Conservation (phyloP, 441 rosid genomes). For the Populus hybrid region DNA sequence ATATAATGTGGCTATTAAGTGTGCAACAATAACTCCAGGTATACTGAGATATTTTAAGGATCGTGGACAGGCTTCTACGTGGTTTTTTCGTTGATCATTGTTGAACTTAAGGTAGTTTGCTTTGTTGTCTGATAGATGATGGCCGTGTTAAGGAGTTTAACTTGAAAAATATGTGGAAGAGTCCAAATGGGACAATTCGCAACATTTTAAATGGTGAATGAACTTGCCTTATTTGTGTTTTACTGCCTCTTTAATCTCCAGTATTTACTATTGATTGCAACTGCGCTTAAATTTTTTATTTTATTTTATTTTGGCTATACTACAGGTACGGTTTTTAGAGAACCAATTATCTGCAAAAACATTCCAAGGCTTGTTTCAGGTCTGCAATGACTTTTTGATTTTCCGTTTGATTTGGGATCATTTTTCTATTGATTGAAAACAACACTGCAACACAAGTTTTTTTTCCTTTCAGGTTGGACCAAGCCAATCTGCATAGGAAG, state of each 20-base stretch:
- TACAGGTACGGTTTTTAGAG: conserved; percentile 91
- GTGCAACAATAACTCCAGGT: conserved; percentile 98
- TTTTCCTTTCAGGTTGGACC: conserved; percentile 63
- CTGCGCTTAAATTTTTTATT: background rate
- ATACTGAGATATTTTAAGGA: background rate
- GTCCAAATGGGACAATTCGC: conserved; percentile 93
- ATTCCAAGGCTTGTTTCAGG: conserved; percentile 84
- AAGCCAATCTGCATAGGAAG: conserved; percentile 97
- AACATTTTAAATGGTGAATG: conserved; percentile 78
- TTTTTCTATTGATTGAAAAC: background rate
- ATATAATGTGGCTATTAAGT: conserved; percentile 92
- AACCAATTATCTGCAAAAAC: conserved; percentile 85
- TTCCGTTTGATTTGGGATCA: background rate
- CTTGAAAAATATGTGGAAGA: conserved; percentile 89
- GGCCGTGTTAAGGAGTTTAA: conserved; percentile 73
- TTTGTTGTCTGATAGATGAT: conserved; percentile 54
- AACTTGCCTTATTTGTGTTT: conserved; percentile 7
- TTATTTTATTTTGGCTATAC: conserved; percentile 6
- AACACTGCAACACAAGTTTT: background rate
- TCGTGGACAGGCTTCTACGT: background rate
- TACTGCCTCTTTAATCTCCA: conserved; percentile 5
- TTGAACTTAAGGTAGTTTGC: background rate
- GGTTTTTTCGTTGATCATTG: background rate
- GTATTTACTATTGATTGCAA: background rate
- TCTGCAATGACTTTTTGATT: conserved; percentile 20